Base-by-base conservation (phyloP, 2,329 filamentous ascomycete species). In the Trichophyton simii region DNA sequence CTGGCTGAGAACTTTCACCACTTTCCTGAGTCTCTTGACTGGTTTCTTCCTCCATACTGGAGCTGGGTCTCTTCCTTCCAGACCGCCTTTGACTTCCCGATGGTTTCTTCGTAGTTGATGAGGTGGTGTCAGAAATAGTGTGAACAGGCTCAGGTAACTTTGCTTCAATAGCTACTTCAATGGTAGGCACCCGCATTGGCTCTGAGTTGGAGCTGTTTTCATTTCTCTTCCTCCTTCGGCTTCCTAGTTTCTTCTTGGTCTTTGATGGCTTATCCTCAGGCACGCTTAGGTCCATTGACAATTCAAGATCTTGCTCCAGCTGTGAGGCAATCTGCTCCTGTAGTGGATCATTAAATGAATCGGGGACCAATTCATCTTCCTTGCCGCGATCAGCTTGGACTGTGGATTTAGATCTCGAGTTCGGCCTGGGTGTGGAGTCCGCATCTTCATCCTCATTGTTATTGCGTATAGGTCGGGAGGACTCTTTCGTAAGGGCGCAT, bases 281-380 rank as follows among this genome's bases (percentile, higher is more conserved):
- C 4, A 62, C 42, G 25, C 68, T 63, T 31, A 68, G 60, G 64
- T 75, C 72, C n/a, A 72, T 69, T 6, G 73, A 72, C 25, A 72
- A 65, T 50, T 74, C 74, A 48, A 78, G 66, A 63, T 78, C 76
- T 63, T 77, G 73, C 60, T 73, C 75, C 4, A 78, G 67, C 63
- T 78, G 76, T 20, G 76, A 78, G 9, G 75, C 76, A 61, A 76
- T 72, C 62, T 77, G 73, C 11, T 72, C 70, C 55, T 78, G 76
- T 63, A 75, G 69, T 34, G 77, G 73, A 62, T 77, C 74, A 44
- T 72, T 72, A 55, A 72, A 73, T 20, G 69, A 72, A 60, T 74
- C 71, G 4, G 67, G 65, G 55, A 68, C 69, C 62, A 58, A 6
- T 9, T 58, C 55, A 11, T 20, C 38, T 11, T 13, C 20, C 31